Evolutionary conservation across 1,284 basidiomycete genomes (phyloP), one percentile per base, ranked within the genome.

Genomic region (Fereydounia khargensis): DNA sequence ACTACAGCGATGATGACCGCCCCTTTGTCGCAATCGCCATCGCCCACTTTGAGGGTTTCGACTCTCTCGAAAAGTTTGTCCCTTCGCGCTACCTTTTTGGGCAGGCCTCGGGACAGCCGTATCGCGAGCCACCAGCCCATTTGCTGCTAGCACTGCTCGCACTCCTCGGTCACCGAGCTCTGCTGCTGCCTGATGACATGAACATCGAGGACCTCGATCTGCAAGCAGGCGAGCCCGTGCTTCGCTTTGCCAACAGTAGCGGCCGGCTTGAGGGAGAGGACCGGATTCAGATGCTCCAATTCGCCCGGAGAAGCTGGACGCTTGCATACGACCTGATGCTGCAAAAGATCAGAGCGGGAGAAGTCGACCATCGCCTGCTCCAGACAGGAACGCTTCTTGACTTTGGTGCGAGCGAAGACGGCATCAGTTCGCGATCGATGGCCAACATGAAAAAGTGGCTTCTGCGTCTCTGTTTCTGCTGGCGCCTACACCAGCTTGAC

Each of bases 241-340:
- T 60, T 35, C 56, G 62, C 22, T 60, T 53, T 39, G 56, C 61
- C 25, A 50, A 54, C 47, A 52, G 61, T 24, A 51, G 46, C 20
- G 47, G 57, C 39, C 46, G 53, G 4, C 57, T 65, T 19, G 53
- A 55, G 17, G 54, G 59, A 11, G 46, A 60, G 5, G 60, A 64
- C 27, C 61, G 61, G 24, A 53, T 48, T 34, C 49, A 51, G 38
- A 59, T 58, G 58, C 45, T 68, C 20, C 42, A 44, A 8, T 65
- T 68, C 39, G 65, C 61, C 1, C 51, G 65, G n/a, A 50, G 65
- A 21, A 57, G 58, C 27, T 65, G 59, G 60, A 46, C 56, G n/a
- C 39, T 60, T 6, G 53, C 62, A 30, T 57, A 59, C 45, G 52
- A 63, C 23, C 39, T 65, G 10, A 56, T 68, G 47, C 48, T 68